Evolutionary conservation across 169 alveolate genomes (phyloP).

Genomic region (Perkinsus olseni): DNA sequence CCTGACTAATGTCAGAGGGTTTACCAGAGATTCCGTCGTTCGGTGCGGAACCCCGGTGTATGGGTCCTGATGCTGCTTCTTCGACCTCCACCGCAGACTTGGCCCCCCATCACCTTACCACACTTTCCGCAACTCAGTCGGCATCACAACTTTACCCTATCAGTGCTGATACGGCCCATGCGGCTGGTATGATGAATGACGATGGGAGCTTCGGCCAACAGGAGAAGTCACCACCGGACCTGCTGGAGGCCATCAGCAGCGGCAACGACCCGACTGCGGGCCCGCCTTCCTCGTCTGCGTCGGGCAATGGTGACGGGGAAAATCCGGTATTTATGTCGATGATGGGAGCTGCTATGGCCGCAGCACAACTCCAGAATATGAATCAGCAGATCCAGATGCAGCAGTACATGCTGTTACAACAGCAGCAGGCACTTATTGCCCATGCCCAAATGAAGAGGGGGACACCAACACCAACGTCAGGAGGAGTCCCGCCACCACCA

Average conservation of each 20-base stretch:
- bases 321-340: neutral
- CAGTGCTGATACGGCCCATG: neutral
- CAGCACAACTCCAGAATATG: neutral
- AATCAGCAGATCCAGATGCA: neutral
- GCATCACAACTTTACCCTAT: neutral
- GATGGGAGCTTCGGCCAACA: neutral
- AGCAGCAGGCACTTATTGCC: neutral
- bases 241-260: neutral
- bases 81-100: neutral
- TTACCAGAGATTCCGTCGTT: neutral
- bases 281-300: too few species aligned
- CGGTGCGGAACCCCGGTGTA: neutral
- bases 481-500: neutral
- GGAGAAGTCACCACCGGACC: neutral
- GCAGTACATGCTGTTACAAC: neutral
- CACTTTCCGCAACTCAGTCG: neutral
- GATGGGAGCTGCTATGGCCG: constrained; percentile 3
- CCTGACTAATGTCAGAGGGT: neutral
- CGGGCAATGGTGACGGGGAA: neutral
- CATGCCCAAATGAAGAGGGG: neutral
- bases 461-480: neutral
- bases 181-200: neutral
- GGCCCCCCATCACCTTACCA: neutral
- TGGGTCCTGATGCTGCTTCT: neutral
- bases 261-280: neutral